Conservation (phyloP, 306 rosid genomes). For the Mimosa bimucronata region DNA sequence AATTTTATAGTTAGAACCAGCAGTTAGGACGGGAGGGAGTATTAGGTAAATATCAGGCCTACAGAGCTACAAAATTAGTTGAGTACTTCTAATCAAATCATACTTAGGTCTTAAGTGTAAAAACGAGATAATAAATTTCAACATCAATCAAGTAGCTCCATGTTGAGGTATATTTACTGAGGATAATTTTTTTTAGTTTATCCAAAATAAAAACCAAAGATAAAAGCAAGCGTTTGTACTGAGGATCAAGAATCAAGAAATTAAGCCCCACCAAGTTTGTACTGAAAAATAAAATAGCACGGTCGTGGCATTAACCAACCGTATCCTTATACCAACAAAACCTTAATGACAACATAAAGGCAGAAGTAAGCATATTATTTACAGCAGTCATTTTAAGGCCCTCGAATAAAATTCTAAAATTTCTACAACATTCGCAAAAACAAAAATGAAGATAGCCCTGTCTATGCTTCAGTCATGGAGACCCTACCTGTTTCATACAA, state of each 20-base stretch:
- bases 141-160: neutral
- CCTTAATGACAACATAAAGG: conserved; percentile 12
- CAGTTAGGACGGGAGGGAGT: too few species aligned
- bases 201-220: neutral
- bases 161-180: neutral
- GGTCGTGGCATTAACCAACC: neutral
- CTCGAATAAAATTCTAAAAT: neutral
- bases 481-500: conserved; percentile 74
- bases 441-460: neutral
- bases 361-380: conserved; percentile 22
- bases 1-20: too few species aligned
- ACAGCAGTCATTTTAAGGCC: conserved; percentile 32
- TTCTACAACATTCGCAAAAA: neutral
- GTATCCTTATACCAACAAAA: neutral
- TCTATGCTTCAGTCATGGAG: conserved; percentile 57
- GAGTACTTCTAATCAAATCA: neutral
- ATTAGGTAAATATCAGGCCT: neutral
- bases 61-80: too few species aligned
- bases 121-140: conserved; percentile 4
- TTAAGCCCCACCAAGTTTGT: neutral
- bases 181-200: neutral
- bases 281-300: neutral
- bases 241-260: neutral
- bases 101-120: neutral
- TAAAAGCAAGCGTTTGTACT: neutral